Evolutionary conservation across 257 asterid genomes (phyloP), one percentile per base, ranked within the genome.

Genomic region (Ocimum tenuiflorum): DNA sequence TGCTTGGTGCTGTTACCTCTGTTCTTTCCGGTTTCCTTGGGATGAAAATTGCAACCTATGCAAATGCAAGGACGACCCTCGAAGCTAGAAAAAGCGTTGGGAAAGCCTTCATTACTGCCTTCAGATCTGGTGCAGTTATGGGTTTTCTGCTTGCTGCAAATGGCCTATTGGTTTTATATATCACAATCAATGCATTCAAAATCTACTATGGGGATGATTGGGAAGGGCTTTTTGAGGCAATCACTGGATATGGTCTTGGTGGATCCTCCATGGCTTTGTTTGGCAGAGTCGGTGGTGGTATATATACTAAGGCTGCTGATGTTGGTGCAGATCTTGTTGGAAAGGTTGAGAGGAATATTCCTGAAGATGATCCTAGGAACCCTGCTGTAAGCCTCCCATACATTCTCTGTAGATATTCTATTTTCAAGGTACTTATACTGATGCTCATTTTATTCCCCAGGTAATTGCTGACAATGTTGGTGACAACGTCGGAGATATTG

Each of bases 261-360:
- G 98, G 98, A 46, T 91, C 98, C 17, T 91, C 98, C 72, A 91
- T 91, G 98, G 94, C 97, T 70, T 79, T 91, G 71, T 91, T 91
- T 49, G 98, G 98, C 38, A 87, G 98, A 83, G 98, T 91, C 15
- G 98, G 95, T 18, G 98, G 98, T 67, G 98, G 98, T 48, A 91
- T 91, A 56, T 91, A 91, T 74, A 91, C 98, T 3, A 83, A 84
- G 66, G 89, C 89, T 24, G 87, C 89, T 64, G 89, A 81, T 74
- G 89, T 84, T 24, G 89, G 89, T 8, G 89, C 89, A 0, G 89
- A 84, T 74, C 89, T 84, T 63, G 89, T 81, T 10, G 87, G 87
- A 59, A 83, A 83, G 78, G 74, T 84, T 10, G 89, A 79, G 62
- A 79, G 85, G 77, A 79, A 81, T 75, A 84, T 84, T 46, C 89